Evolutionary conservation across 495 filamentous ascomycete genomes (phyloP).

Genomic region (Pseudevernia furfuracea): DNA sequence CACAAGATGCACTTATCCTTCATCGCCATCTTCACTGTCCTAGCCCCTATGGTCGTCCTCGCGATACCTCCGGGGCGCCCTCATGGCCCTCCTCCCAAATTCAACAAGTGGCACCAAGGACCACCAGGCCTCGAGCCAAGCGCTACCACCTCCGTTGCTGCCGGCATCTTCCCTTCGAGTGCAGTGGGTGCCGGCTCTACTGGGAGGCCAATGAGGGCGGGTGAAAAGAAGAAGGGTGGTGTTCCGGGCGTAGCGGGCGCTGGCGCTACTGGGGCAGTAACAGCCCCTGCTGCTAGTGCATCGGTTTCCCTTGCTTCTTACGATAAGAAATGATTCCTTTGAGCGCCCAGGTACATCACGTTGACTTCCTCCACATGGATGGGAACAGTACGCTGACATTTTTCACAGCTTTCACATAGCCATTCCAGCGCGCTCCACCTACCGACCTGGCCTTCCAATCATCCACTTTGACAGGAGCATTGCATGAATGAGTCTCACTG

Average conservation of each 20-base stretch:
- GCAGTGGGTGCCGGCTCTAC: neutral
- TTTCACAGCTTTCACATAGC: neutral
- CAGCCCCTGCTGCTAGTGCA: neutral
- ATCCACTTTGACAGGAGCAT: neutral
- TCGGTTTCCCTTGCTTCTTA: neutral
- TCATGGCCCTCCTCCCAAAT: neutral
- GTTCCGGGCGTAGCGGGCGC: neutral
- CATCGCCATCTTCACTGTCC: conserved; percentile 9
- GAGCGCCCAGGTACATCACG: neutral
- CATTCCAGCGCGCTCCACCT: neutral
- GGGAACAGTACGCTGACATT: neutral
- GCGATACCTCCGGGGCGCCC: conserved; percentile 2
- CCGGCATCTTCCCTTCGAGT: neutral
- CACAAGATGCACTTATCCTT: conserved; percentile 3
- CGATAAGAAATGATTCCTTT: neutral
- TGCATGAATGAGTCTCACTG: neutral
- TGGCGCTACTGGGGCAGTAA: neutral
- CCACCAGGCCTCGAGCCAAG: neutral
- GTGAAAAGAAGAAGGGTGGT: neutral
- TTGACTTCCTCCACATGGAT: neutral
- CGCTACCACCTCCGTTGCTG: neutral
- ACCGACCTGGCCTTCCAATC: neutral
- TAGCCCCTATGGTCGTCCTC: conserved; percentile 11
- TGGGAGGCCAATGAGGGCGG: neutral
- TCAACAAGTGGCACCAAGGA: neutral